Evolutionary conservation across 305 asterid species (phyloP).

Genomic region (Fraxinus velutina): DNA sequence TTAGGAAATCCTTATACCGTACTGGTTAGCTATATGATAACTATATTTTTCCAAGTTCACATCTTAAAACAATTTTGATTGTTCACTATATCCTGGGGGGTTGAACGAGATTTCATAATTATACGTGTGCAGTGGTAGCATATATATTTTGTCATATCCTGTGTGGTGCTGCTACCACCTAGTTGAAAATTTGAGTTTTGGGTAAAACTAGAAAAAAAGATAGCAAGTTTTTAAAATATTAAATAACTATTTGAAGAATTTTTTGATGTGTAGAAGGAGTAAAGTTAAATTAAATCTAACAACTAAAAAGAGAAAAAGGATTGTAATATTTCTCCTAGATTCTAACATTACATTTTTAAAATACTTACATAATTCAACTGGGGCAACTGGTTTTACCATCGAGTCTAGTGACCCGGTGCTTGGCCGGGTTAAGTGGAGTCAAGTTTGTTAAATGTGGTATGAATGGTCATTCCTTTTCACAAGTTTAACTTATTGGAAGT

Average conservation of each 20-base stretch:
- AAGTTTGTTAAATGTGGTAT: background rate
- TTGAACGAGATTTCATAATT: slow-evolving; percentile 1
- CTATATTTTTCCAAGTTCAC: slow-evolving; percentile 35
- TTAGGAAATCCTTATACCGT: background rate
- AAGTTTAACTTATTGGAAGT: background rate
- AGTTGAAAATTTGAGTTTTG: background rate
- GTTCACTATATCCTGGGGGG: background rate
- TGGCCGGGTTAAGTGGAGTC: background rate
- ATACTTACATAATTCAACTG: background rate
- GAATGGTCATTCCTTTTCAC: background rate
- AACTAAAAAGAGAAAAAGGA: background rate
- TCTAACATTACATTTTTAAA: background rate
- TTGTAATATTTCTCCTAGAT: background rate
- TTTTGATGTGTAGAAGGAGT: background rate
- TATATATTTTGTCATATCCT: slow-evolving; percentile 14
- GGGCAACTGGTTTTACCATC: background rate
- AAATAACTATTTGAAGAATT: background rate
- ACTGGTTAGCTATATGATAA: background rate
- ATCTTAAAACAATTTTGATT: background rate
- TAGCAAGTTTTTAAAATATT: background rate
- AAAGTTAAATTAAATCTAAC: background rate
- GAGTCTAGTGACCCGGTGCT: background rate
- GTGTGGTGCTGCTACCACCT: slow-evolving; percentile 10
- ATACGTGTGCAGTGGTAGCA: background rate
- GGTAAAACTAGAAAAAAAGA: background rate